Evolutionary conservation across 177 flowering plant species (phyloP).

Genomic region (Vitis hybrid): DNA sequence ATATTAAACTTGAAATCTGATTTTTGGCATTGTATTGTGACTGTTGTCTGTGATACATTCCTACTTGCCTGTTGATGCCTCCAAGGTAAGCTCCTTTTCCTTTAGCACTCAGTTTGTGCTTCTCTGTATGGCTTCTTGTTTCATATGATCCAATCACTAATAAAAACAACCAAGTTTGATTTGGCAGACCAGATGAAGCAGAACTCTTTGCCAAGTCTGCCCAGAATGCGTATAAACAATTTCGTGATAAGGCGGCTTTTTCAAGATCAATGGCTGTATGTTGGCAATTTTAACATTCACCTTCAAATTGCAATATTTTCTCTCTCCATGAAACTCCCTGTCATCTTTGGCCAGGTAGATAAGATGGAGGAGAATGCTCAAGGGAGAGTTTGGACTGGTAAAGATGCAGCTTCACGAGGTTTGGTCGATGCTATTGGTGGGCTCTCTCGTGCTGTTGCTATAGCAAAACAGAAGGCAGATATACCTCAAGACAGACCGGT

Average conservation of each 20-base stretch:
- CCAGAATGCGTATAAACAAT: conserved; percentile 63
- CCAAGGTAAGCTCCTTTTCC: too few relatives aligned
- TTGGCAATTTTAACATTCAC: neutral
- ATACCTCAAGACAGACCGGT: too few relatives aligned
- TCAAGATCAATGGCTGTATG: conserved; percentile 89
- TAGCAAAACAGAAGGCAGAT: too few relatives aligned
- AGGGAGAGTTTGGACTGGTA: conserved; percentile 95
- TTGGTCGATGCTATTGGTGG: too few relatives aligned
- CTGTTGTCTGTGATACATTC: too few relatives aligned
- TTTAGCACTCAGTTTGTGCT: too few relatives aligned
- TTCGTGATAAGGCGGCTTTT: conserved; percentile 88
- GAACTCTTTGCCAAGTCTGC: conserved; percentile 88
- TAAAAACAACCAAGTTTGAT: too few relatives aligned
- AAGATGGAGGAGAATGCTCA: conserved; percentile 92
- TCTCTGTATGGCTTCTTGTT: too few relatives aligned
- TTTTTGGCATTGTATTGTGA: too few relatives aligned
- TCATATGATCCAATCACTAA: too few relatives aligned
- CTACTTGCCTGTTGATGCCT: too few relatives aligned
- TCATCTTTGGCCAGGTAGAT: conserved; percentile 47
- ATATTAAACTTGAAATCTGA: neutral
- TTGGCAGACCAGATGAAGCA: conserved; percentile 54
- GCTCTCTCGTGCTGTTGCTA: too few relatives aligned
- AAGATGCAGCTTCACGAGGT: conserved; percentile 53
- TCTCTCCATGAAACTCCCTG: neutral
- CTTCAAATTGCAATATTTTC: neutral